phyloP scores from a whole-genome alignment of 1,284 basidiomycete genomes.

The Tremellales sp. region DNA sequence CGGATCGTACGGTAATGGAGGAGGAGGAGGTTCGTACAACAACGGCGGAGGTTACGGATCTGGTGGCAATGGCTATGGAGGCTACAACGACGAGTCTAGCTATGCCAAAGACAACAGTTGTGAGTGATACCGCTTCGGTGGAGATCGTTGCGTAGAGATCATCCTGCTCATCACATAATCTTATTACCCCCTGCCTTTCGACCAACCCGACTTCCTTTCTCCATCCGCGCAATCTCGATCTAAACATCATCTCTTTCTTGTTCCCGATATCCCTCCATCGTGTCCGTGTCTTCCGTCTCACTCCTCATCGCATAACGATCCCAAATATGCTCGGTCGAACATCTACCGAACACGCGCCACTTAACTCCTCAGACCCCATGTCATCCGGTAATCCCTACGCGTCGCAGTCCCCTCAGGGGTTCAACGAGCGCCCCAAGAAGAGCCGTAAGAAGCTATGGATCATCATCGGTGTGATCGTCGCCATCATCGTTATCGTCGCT shows the following conservation, averaged over 20 bases:
- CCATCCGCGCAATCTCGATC: conserved; percentile 1
- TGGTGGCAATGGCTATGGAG: conserved; percentile 11
- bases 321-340: background rate
- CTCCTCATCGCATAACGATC: background rate
- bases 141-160: too few relatives aligned
- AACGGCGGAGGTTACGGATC: conserved; percentile 12
- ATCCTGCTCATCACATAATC: too few relatives aligned
- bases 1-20: conserved; percentile 15
- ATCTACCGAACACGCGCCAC: background rate
- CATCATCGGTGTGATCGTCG: conserved; percentile 41
- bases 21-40: too few relatives aligned
- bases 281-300: background rate
- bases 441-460: conserved; percentile 42
- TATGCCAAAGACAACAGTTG: conserved; percentile 8
- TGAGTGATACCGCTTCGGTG: too few relatives aligned
- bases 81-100: conserved; percentile 30
- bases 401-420: conserved; percentile 15
- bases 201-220: conserved; percentile 1
- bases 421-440: conserved; percentile 28
- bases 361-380: conserved; percentile 40
- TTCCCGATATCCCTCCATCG: background rate
- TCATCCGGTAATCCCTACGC: conserved; percentile 39
- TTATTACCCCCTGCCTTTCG: background rate
- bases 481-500: conserved; percentile 64
- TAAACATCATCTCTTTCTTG: conserved; percentile 1